These are phyloP conservation scores for Ambrosiella xylebori DNA, from an alignment of 2,329 filamentous ascomycete species.

Conservation along the genomic window DNA sequence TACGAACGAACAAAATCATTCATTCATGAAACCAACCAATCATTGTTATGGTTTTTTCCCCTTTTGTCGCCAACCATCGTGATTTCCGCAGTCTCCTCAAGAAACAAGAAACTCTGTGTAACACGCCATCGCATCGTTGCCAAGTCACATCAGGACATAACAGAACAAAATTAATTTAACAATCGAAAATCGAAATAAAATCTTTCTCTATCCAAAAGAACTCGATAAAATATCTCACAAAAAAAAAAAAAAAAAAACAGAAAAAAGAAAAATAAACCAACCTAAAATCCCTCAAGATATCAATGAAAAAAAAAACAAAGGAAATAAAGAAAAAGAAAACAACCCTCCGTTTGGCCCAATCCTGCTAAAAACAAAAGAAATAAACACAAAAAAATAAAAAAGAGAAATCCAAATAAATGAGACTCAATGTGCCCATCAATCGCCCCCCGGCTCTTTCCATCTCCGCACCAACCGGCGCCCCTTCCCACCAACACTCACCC, in stretches of 20 bases:
- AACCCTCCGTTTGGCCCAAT: not conserved
- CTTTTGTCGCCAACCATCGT: too few relatives aligned
- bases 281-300: not conserved
- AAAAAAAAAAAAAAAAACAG: conserved; percentile 2
- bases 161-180: not conserved
- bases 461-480: not conserved
- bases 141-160: too few relatives aligned
- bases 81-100: too few relatives aligned
- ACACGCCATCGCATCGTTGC: too few relatives aligned
- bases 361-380: conserved; percentile 8
- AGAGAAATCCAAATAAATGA: conserved; percentile 8
- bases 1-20: too few relatives aligned
- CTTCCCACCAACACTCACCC: not conserved
- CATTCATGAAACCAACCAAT: too few relatives aligned
- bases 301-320: conserved; percentile 1
- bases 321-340: conserved; percentile 7
- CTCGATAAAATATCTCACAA: conserved; percentile 3
- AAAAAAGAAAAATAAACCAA: not conserved
- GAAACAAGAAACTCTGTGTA: too few relatives aligned
- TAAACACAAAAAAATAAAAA: conserved; percentile 8
- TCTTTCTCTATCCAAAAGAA: not conserved
- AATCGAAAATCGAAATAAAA: not conserved
- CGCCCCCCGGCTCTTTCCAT: not conserved
- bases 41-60: too few relatives aligned
- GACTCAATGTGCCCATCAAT: not conserved